Evolutionary conservation across 768 basidiomycete species (phyloP).

Genomic region (Galerina sulciceps): DNA sequence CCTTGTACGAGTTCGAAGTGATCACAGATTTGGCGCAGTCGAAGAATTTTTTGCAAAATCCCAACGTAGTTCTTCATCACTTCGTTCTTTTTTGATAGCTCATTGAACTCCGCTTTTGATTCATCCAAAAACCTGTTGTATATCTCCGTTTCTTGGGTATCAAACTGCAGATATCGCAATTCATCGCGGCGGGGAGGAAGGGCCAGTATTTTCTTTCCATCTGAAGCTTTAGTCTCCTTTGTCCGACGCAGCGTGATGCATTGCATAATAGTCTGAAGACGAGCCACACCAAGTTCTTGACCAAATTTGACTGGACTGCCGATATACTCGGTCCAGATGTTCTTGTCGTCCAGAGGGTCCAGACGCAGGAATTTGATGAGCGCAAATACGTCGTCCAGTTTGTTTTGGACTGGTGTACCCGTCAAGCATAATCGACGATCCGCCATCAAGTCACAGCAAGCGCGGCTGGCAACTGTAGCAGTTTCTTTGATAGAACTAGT

Average conservation of each 20-base stretch:
- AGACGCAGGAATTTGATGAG: conserved; percentile 95
- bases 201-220: conserved; percentile 84
- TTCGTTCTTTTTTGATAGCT: conserved; percentile 85
- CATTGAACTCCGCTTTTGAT: conserved; percentile 90
- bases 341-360: conserved; percentile 92
- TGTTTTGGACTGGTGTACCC: conserved; percentile 99
- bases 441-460: conserved; percentile 93
- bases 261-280: conserved; percentile 97
- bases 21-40: conserved; percentile 97
- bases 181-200: conserved; percentile 92
- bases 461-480: conserved; percentile 90
- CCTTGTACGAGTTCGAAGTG: conserved; percentile 89
- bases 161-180: conserved; percentile 83
- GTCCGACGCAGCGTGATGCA: conserved; percentile 96
- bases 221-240: conserved; percentile 82
- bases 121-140: conserved; percentile 90
- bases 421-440: conserved; percentile 93
- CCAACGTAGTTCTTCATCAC: conserved; percentile 99
- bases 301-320: conserved; percentile 93
- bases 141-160: conserved; percentile 78
- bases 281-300: conserved; percentile 85
- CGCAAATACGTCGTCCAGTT: conserved; percentile 96
- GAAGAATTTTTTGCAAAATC: conserved; percentile 94
- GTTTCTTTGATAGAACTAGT: conserved; percentile 95
- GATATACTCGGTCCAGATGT: conserved; percentile 90